These are phyloP conservation scores for Pseudogymnoascus sp. DNA, from an alignment of 2,329 filamentous ascomycete genomes.

Conservation along the genomic window DNA sequence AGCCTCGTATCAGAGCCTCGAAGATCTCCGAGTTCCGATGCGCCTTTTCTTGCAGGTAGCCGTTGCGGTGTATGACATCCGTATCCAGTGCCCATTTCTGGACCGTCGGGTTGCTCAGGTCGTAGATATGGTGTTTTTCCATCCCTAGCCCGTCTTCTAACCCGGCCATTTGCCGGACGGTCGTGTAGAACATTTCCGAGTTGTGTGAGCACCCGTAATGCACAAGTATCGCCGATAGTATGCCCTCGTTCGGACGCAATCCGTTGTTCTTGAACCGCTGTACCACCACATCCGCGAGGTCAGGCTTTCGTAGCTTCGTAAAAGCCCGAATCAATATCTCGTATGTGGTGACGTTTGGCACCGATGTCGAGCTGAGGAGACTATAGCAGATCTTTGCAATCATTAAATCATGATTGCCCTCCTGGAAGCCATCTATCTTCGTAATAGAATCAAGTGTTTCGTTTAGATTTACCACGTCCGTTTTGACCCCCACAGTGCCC, in stretches of 20 bases:
- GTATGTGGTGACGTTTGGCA: constrained; percentile 60
- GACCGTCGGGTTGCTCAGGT: constrained; percentile 9
- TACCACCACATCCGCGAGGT: constrained; percentile 45
- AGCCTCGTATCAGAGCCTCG: constrained; percentile 22
- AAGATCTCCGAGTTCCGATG: constrained; percentile 21
- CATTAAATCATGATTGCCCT: constrained; percentile 19
- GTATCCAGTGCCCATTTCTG: constrained; percentile 20
- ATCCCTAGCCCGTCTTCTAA: constrained; percentile 16
- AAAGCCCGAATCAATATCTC: constrained; percentile 65
- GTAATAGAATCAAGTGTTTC: background rate
- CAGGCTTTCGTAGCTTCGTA: constrained; percentile 39
- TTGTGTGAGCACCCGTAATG: constrained; percentile 23
- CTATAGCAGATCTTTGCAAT: constrained; percentile 48
- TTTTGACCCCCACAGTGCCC: background rate
- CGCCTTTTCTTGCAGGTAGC: constrained; percentile 19
- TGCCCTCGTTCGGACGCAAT: constrained; percentile 18
- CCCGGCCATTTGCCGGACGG: constrained; percentile 24
- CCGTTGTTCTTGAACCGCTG: constrained; percentile 22
- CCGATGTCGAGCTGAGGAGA: constrained; percentile 51
- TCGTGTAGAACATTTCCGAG: constrained; percentile 17
- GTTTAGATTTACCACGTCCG: background rate
- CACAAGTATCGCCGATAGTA: constrained; percentile 23
- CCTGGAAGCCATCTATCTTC: background rate
- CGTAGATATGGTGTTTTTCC: constrained; percentile 11
- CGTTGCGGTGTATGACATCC: constrained; percentile 16